Evolutionary conservation across 371 early-diverging fungal species (phyloP).

Genomic region (Lichtheimia hyalospora): DNA sequence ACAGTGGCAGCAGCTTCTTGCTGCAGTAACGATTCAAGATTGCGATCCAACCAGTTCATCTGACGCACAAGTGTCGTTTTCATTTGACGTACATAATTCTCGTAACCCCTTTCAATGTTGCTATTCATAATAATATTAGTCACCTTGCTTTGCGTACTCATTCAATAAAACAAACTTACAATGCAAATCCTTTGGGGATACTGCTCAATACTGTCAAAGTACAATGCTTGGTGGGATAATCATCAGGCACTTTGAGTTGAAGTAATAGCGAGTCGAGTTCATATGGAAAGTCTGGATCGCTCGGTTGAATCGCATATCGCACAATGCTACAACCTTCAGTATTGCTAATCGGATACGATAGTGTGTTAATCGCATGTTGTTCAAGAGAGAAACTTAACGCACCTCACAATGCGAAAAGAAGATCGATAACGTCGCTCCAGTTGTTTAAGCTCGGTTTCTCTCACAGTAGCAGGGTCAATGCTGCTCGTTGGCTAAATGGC

Average conservation of each 20-base stretch:
- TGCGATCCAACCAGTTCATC: slow-evolving; percentile 59
- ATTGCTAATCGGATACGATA: slow-evolving; percentile 13
- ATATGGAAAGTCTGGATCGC: slow-evolving; percentile 79
- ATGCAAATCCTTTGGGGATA: slow-evolving; percentile 64
- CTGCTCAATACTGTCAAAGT: slow-evolving; percentile 55
- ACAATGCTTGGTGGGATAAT: slow-evolving; percentile 42
- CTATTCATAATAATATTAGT: slow-evolving; percentile 14
- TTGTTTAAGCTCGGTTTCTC: slow-evolving; percentile 14
- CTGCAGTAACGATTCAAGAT: slow-evolving; percentile 55
- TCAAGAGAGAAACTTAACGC: no score
- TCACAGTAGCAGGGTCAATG: not conserved
- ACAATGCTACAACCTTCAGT: slow-evolving; percentile 24
- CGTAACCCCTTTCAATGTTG: slow-evolving; percentile 51
- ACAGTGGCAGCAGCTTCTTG: slow-evolving; percentile 58
- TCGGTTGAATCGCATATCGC: slow-evolving; percentile 52
- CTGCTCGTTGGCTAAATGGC: not conserved
- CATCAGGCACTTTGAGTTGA: slow-evolving; percentile 48
- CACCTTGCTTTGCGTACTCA: slow-evolving; percentile 1
- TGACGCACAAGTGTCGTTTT: slow-evolving; percentile 50
- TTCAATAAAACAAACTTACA: slow-evolving; percentile 31
- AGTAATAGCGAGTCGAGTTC: slow-evolving; percentile 63
- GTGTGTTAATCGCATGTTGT: not conserved
- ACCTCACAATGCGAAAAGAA: slow-evolving; percentile 16
- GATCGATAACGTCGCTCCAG: slow-evolving; percentile 21
- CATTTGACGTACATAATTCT: slow-evolving; percentile 16